Base-by-base conservation (phyloP, 768 basidiomycete genomes). In the Imleria badia region DNA sequence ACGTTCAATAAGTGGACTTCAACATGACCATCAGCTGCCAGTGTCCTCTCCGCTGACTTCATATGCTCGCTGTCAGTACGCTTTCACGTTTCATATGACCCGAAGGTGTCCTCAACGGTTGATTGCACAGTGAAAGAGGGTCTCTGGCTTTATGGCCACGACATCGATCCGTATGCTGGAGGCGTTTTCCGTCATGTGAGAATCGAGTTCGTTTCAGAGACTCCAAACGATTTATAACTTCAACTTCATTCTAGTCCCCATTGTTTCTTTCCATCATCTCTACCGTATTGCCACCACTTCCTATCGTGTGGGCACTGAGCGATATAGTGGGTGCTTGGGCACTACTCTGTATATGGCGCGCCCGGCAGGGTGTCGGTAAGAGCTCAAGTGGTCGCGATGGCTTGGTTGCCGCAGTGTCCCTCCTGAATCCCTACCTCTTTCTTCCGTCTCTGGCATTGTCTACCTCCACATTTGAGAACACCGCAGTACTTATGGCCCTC, bases 391-490 rank as follows among this genome's bases (percentile, higher is more conserved):
- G 75, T 35, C 77, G 86, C 69, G 87, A 87, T 58, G 69, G 73
- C 14, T 68, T 91, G 46, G 76, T 95, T 30, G 85, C 82, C 17
- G 77, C 83, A 8, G 70, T 81, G 43, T 95, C 88, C 71, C 81
- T 97, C 19, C 70, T 96, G 46, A 97, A 98, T 61, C 97, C 97
- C 3, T 97, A 97, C 68, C 72, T 90, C 9, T 69, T 96, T 52
- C 75, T 94, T 2, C 84, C 94, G 0, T 86, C 84, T 31, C 75
- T 96, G 8, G 89, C 93, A 0, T 75, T 85, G 12, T 95, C 95
- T 0, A 91, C 91, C 0, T 88, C 92, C 0, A 81, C 84, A 3
- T 75, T 98, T 15, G 92, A 96, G 64, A 96, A 91, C 66, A 76
- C 85, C 2, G 69, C 91, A 7, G 73, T 84, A 29, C 75, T 96